phyloP scores from a whole-genome alignment of 2,329 filamentous ascomycete genomes.

The Cercospora nicotianae region DNA sequence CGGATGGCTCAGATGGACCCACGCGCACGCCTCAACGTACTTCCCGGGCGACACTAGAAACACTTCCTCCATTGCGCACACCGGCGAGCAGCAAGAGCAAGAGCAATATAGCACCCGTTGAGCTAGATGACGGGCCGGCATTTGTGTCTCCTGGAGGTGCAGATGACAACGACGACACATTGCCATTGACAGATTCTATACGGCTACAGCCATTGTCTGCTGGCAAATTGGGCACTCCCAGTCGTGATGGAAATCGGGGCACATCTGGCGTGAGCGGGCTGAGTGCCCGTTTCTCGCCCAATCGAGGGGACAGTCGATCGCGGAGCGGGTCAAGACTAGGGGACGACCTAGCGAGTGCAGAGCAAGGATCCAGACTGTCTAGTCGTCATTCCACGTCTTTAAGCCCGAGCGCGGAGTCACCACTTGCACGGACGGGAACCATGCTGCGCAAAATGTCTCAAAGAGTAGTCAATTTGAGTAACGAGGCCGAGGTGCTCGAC shows the following conservation, averaged over 20 bases:
- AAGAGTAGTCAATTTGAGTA: conserved; percentile 95
- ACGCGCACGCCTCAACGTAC: conserved; percentile 21
- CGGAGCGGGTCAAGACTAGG: conserved; percentile 52
- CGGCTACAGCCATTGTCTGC: conserved; percentile 60
- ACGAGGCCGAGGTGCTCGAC: conserved; percentile 82
- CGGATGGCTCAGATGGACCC: conserved; percentile 25
- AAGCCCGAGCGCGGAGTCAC: conserved; percentile 49
- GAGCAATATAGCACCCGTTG: conserved; percentile 41
- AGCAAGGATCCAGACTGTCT: conserved; percentile 52
- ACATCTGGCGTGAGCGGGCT: conserved; percentile 42
- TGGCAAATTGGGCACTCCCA: conserved; percentile 42
- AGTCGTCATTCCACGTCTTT: conserved; percentile 41
- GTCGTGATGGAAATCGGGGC: conserved; percentile 49
- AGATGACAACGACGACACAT: conserved; percentile 56
- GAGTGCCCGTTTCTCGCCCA: conserved; percentile 55
- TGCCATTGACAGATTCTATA: conserved; percentile 58
- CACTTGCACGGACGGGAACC: conserved; percentile 52
- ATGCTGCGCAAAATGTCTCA: conserved; percentile 77
- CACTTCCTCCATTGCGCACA: conserved; percentile 36
- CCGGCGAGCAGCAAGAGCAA: conserved; percentile 22
- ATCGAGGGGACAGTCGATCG: conserved; percentile 41
- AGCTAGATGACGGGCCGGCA: conserved; percentile 56
- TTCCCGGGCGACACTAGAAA: conserved; percentile 26
- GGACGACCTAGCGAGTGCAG: conserved; percentile 61
- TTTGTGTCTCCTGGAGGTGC: conserved; percentile 51